phyloP scores from a whole-genome alignment of 495 filamentous ascomycete genomes.

The Clavariopsis aquatica region DNA sequence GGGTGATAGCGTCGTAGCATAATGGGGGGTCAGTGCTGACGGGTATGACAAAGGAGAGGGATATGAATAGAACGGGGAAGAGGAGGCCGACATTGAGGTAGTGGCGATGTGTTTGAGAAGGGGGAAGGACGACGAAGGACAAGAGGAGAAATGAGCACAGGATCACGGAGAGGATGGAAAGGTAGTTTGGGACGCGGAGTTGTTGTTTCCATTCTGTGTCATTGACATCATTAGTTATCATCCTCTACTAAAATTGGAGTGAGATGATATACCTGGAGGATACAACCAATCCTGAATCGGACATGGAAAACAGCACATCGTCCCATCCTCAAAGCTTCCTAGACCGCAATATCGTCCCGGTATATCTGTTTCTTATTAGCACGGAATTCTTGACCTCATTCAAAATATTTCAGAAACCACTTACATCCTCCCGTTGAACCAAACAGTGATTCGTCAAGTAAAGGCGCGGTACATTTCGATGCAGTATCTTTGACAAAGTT shows the following conservation, averaged over 20 bases:
- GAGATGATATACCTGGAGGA: slow-evolving; percentile 31
- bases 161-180: slow-evolving; percentile 42
- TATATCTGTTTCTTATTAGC: slow-evolving; percentile 37
- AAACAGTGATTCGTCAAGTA: slow-evolving; percentile 36
- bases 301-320: slow-evolving; percentile 45
- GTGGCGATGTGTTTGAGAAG: slow-evolving; percentile 40
- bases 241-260: no score
- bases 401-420: slow-evolving; percentile 1
- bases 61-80: slow-evolving; percentile 40
- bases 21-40: slow-evolving; percentile 35
- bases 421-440: slow-evolving; percentile 39
- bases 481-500: slow-evolving; percentile 25
- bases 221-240: no score
- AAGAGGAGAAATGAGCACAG: slow-evolving; percentile 44
- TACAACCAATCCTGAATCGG: slow-evolving; percentile 43
- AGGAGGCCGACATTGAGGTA: slow-evolving; percentile 44
- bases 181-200: slow-evolving; percentile 41
- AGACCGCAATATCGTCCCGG: slow-evolving; percentile 42
- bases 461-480: slow-evolving; percentile 36
- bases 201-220: slow-evolving; percentile 31
- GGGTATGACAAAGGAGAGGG: slow-evolving; percentile 44
- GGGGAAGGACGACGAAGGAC: slow-evolving; percentile 43
- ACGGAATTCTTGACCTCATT: no score
- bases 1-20: slow-evolving; percentile 46
- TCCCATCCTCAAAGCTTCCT: slow-evolving; percentile 25